A percentile compares a stretch with the other conserved stretches of the same genome.
These are phyloP conservation scores for Quambalaria eucalypti DNA, from an alignment of 1,284 basidiomycete genomes.

Conservation along the genomic window DNA sequence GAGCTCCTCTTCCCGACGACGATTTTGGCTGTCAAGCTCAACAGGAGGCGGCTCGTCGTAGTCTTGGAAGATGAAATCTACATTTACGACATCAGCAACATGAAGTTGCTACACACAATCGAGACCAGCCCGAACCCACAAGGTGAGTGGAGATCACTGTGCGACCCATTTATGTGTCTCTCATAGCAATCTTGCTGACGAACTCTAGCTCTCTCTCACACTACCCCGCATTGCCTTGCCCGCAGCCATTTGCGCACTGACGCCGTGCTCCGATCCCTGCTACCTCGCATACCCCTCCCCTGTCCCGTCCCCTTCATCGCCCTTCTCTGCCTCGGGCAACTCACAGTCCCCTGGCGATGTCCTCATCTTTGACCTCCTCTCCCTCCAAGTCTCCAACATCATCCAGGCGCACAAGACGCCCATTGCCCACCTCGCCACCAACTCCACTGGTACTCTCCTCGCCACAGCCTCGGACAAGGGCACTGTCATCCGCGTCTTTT, in stretches of 20 bases:
- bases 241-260: constrained; percentile 83
- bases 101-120: constrained; percentile 93
- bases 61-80: constrained; percentile 93
- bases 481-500: constrained; percentile 92
- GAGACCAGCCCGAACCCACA: constrained; percentile 93
- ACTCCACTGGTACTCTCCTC: constrained; percentile 76
- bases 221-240: constrained; percentile 8
- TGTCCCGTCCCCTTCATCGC: constrained; percentile 68
- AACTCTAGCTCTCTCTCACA: neutral
- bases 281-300: constrained; percentile 94
- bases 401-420: constrained; percentile 95
- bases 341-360: constrained; percentile 48
- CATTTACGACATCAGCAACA: constrained; percentile 97
- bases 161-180: neutral
- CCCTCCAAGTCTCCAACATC: constrained; percentile 82
- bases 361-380: constrained; percentile 70
- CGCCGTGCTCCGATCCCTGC: constrained; percentile 87
- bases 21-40: constrained; percentile 90
- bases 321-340: constrained; percentile 50
- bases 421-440: constrained; percentile 77
- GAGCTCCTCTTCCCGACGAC: constrained; percentile 93
- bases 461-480: constrained; percentile 93
- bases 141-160: constrained; percentile 52
- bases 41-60: constrained; percentile 88
- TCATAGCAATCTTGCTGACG: neutral